These are phyloP conservation scores for Diplodia seriata DNA, from an alignment of 2,329 filamentous ascomycete species.

Conservation along the genomic window DNA sequence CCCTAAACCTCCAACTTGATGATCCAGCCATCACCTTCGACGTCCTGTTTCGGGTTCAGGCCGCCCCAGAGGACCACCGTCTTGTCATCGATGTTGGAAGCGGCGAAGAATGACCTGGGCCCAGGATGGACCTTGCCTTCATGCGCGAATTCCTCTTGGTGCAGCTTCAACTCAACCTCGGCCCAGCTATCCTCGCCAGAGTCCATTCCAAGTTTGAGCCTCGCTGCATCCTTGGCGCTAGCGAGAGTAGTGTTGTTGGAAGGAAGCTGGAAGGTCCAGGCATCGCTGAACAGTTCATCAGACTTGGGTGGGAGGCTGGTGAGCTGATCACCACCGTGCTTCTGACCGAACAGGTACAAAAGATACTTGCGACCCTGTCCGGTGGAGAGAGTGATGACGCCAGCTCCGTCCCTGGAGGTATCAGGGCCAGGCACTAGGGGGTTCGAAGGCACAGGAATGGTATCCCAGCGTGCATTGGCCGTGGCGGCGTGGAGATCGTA, in stretches of 20 bases:
- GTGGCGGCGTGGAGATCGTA: conserved; percentile 38
- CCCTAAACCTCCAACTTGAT: conserved; percentile 45
- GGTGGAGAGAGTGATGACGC: conserved; percentile 51
- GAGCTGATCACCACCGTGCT: conserved; percentile 34
- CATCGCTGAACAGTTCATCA: conserved; percentile 5
- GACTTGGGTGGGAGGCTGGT: conserved; percentile 37
- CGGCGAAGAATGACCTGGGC: conserved; percentile 51
- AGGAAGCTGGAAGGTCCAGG: conserved; percentile 53
- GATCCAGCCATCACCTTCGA: conserved; percentile 55
- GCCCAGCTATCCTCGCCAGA: conserved; percentile 52
- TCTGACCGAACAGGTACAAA: conserved; percentile 51
- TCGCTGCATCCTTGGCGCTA: conserved; percentile 53
- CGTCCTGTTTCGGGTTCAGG: conserved; percentile 51
- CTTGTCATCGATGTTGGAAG: conserved; percentile 48
- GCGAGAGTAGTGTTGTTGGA: conserved; percentile 52
- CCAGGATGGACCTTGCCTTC: conserved; percentile 55
- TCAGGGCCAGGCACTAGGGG: conserved; percentile 52
- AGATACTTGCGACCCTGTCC: conserved; percentile 55
- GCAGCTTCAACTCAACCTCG: conserved; percentile 50
- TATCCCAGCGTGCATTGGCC: conserved; percentile 47
- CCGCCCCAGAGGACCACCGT: conserved; percentile 54
- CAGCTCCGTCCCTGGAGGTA: conserved; percentile 46
- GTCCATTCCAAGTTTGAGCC: conserved; percentile 50
- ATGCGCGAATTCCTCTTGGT: conserved; percentile 43
- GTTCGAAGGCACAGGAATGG: conserved; percentile 52